These are phyloP conservation scores for Pisolithus tinctorius DNA, from an alignment of 768 basidiomycete species.

Conservation along the genomic window DNA sequence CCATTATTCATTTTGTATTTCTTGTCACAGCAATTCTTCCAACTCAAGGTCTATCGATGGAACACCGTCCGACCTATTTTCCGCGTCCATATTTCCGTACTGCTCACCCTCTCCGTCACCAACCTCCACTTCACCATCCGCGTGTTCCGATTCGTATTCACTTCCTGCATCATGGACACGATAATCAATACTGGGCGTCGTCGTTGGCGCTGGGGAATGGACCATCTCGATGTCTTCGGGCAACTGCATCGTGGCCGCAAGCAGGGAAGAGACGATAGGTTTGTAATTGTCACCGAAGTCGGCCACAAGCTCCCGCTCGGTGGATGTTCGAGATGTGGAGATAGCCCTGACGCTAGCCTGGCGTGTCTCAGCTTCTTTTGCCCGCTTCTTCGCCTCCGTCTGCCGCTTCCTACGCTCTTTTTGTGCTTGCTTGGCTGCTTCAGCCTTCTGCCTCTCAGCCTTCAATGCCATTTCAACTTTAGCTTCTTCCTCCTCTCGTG, in stretches of 20 bases:
- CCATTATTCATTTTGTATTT: background rate
- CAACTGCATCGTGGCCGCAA: slow-evolving; percentile 16
- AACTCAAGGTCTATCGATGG: slow-evolving; percentile 25
- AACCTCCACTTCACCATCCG: slow-evolving; percentile 22
- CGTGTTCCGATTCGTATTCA: slow-evolving; percentile 49
- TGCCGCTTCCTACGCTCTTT: slow-evolving; percentile 45
- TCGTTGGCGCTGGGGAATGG: slow-evolving; percentile 47
- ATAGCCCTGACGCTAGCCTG: slow-evolving; percentile 18
- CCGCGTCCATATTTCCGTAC: slow-evolving; percentile 18
- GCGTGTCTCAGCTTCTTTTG: slow-evolving; percentile 31
- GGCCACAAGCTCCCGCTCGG: slow-evolving; percentile 20
- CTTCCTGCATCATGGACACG: slow-evolving; percentile 39
- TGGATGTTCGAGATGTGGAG: slow-evolving; percentile 21
- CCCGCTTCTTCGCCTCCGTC: slow-evolving; percentile 45
- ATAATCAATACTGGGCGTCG: slow-evolving; percentile 42
- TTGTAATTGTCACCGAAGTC: slow-evolving; percentile 23
- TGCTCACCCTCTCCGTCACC: slow-evolving; percentile 18
- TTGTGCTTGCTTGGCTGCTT: slow-evolving; percentile 31
- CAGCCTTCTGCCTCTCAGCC: slow-evolving; percentile 40
- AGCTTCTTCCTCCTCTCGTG: slow-evolving; percentile 68
- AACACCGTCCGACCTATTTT: slow-evolving; percentile 13
- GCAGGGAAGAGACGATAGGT: slow-evolving; percentile 20
- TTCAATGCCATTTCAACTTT: slow-evolving; percentile 36
- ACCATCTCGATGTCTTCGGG: slow-evolving; percentile 28
- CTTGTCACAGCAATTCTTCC: slow-evolving; percentile 15